Conservation (phyloP, 129 eudicot genomes). For the Ambrosia artemisiifolia region DNA sequence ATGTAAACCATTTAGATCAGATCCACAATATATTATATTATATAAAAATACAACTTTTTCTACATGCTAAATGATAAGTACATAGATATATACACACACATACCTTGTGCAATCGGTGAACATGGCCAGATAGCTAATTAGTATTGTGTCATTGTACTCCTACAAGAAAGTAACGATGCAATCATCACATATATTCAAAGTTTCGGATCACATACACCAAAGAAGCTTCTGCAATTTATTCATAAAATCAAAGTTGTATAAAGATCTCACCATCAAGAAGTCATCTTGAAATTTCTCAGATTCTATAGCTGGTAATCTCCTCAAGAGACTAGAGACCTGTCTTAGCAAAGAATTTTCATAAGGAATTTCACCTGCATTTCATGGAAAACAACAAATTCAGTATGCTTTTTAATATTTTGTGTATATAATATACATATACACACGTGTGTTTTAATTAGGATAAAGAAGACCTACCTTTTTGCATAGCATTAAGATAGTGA, state of each 20-base stretch:
- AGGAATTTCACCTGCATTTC: conserved; percentile 75
- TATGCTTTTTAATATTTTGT: conserved; percentile 38
- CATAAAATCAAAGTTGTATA: background rate
- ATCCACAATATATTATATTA: background rate
- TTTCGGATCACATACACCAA: background rate
- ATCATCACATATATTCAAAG: background rate
- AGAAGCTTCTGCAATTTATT: background rate
- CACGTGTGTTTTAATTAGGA: background rate
- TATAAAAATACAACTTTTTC: background rate
- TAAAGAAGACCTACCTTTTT: conserved; percentile 53
- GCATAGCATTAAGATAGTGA: conserved; percentile 88
- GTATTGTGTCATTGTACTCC: conserved; percentile 88
- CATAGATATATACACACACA: background rate
- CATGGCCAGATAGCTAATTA: conserved; percentile 93
- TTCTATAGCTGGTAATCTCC: conserved; percentile 95
- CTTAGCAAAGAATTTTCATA: conserved; percentile 80
- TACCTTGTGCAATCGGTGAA: conserved; percentile 96
- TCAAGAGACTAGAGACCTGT: conserved; percentile 94
- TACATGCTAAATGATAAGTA: background rate
- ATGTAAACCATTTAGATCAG: background rate
- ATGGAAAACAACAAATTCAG: background rate
- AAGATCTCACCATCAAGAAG: conserved; percentile 80
- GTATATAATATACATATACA: no score
- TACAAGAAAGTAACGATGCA: conserved; percentile 33
- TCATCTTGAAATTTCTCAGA: conserved; percentile 91